Evolutionary conservation across 192 early-diverging fungal species (phyloP).

Genomic region (Gorgonomyces haynaldii): DNA sequence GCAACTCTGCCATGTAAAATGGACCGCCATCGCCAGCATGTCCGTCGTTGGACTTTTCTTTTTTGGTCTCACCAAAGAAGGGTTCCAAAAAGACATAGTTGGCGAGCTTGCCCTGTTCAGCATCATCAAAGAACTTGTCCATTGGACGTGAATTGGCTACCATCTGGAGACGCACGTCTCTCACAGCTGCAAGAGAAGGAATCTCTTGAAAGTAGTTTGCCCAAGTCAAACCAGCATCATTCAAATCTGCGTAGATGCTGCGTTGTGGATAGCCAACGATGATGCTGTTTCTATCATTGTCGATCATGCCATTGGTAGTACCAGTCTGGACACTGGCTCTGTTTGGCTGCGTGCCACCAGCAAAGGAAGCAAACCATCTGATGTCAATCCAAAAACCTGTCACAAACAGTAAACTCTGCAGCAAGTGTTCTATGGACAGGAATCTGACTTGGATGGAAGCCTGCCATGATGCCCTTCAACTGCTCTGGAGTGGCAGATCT

Average conservation of each 20-base stretch:
- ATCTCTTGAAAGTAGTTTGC: slow-evolving; percentile 6
- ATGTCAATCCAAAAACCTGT: too few relatives aligned
- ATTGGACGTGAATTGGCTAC: slow-evolving; percentile 10
- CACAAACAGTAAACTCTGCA: slow-evolving; percentile 9
- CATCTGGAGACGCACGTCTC: neutral
- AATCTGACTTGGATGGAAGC: slow-evolving; percentile 11
- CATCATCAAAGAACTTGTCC: slow-evolving; percentile 12
- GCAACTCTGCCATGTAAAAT: slow-evolving; percentile 13
- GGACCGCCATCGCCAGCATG: neutral
- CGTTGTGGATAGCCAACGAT: neutral
- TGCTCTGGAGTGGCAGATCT: neutral
- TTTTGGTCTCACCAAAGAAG: neutral
- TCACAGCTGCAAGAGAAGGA: neutral
- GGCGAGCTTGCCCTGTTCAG: slow-evolving; percentile 9
- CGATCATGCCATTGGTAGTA: neutral
- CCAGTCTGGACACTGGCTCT: neutral
- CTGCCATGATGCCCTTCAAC: slow-evolving; percentile 3
- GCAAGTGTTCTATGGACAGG: slow-evolving; percentile 11
- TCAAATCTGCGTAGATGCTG: neutral
- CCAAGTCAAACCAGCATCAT: neutral
- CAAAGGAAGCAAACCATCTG: neutral
- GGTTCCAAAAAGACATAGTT: neutral
- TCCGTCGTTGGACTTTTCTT: slow-evolving; percentile 2
- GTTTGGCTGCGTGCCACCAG: neutral
- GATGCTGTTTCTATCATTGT: neutral